phyloP scores from a whole-genome alignment of 805 yeast genomes.

The Starmera dryadoides region DNA sequence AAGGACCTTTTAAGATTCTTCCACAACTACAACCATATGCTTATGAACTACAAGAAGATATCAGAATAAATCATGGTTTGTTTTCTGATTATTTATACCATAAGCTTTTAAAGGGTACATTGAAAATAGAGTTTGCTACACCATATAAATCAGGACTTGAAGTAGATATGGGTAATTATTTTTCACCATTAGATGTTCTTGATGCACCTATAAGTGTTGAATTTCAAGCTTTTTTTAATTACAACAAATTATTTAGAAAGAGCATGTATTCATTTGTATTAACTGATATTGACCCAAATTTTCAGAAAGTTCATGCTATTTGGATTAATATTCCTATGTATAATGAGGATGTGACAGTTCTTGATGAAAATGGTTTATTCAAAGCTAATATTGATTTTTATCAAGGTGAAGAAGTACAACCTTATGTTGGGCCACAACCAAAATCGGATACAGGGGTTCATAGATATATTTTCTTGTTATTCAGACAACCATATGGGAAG shows the following conservation, averaged over 20 bases:
- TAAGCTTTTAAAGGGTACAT: not conserved
- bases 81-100: not conserved
- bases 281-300: slow-evolving; percentile 9
- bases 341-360: slow-evolving; percentile 1
- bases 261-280: slow-evolving; percentile 8
- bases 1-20: not conserved
- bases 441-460: slow-evolving; percentile 9
- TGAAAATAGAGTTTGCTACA: not conserved
- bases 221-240: slow-evolving; percentile 10
- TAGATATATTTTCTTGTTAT: slow-evolving; percentile 12
- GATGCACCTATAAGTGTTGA: slow-evolving; percentile 7
- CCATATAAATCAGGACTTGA: not conserved
- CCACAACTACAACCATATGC: not conserved
- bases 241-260: slow-evolving; percentile 1
- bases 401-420: slow-evolving; percentile 7
- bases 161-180: slow-evolving; percentile 12
- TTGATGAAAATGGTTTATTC: slow-evolving; percentile 2
- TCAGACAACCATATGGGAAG: slow-evolving; percentile 12
- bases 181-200: slow-evolving; percentile 11
- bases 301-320: slow-evolving; percentile 11
- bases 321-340: slow-evolving; percentile 13
- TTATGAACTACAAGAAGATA: not conserved
- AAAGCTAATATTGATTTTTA: slow-evolving; percentile 3
- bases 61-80: too few species aligned
- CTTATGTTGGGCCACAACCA: slow-evolving; percentile 13